Base-by-base conservation (phyloP, 352 stramenopile genomes). In the Phytophthora pistaciae region DNA sequence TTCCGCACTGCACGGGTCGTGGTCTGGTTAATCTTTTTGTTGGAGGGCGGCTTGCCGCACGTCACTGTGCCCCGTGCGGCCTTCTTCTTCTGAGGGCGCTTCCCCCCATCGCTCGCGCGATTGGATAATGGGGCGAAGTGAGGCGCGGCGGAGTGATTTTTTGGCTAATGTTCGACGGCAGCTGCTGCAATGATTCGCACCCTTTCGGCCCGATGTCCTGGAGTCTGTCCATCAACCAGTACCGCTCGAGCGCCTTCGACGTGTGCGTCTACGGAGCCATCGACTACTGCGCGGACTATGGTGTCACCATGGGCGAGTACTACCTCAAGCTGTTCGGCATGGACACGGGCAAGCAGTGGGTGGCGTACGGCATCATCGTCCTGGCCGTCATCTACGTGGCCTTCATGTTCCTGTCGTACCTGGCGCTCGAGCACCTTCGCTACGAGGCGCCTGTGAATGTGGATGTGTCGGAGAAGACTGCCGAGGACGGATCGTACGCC, bases 281-380 rank as follows among this genome's bases (percentile, higher is more conserved):
- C 48, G 69, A 61, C 56, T 64, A 68, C 42, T 78, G 55, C 52
- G 13, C 44, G 8, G 27, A 63, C 25, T 74, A 66, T 29, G 54
- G 69, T 8, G 27, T 65, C 33, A 78, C 29, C 3, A 70, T 73
- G 77, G 65, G 72, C 56, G 44, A 81, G 49, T 81, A 83, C 56
- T 78, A 48, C 48, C 31, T 66, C 5, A 33, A 50, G 14, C 23
- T 58, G n/a, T 66, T 66, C 20, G 59, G 29, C n/a, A 9, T 66
- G 27, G 29, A 50, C 20, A 66, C 59, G 13, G 59, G 48, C 8
- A 66, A 58, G 46, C 48, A 52, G 48, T 66, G 59, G 59, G 46
- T 66, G 20, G 18, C 40, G 1, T 66, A 66, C 59, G 59, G 59
- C 11, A 40, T 78, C 11, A 20, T 44, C 5, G 53, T 63, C 11